phyloP scores from a whole-genome alignment of 345 rosid species.

The Schrenkiella parvula region DNA sequence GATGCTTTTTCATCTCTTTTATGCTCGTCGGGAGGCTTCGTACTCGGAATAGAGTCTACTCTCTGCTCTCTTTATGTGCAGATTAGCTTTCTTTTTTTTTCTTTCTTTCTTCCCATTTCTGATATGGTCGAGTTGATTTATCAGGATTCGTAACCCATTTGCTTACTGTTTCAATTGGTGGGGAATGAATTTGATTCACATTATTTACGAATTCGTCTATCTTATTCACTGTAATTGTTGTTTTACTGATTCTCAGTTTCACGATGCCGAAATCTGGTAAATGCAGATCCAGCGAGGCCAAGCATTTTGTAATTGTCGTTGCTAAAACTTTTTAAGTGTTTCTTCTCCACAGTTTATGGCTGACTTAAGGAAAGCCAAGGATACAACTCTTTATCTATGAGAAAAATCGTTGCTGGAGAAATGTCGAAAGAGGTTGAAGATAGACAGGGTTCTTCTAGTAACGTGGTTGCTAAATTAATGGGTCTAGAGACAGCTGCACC shows the following conservation, averaged over 20 bases:
- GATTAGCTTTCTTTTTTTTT: background rate
- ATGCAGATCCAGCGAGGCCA: conserved; percentile 8
- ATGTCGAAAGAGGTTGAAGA: conserved; percentile 66
- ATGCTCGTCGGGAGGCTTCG: no score
- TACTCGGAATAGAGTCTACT: background rate
- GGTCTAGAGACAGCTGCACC: conserved; percentile 60
- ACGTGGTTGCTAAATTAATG: conserved; percentile 91
- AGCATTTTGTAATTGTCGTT: background rate
- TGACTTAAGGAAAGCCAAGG: conserved; percentile 4
- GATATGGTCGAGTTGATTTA: background rate
- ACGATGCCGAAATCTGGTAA: no score
- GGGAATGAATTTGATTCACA: background rate
- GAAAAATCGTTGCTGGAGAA: conserved; percentile 63
- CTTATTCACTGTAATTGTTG: background rate
- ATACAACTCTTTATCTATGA: conserved; percentile 40
- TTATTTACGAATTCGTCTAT: background rate
- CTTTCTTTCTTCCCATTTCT: background rate
- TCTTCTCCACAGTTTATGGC: background rate
- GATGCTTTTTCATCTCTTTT: background rate
- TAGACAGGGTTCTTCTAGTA: conserved; percentile 42
- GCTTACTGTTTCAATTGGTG: background rate
- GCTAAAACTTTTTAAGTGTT: background rate
- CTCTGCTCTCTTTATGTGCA: background rate
- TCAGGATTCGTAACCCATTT: background rate
- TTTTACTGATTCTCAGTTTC: background rate